Base-by-base conservation (phyloP, 768 basidiomycete genomes). In the Fistulinella prunicolor region DNA sequence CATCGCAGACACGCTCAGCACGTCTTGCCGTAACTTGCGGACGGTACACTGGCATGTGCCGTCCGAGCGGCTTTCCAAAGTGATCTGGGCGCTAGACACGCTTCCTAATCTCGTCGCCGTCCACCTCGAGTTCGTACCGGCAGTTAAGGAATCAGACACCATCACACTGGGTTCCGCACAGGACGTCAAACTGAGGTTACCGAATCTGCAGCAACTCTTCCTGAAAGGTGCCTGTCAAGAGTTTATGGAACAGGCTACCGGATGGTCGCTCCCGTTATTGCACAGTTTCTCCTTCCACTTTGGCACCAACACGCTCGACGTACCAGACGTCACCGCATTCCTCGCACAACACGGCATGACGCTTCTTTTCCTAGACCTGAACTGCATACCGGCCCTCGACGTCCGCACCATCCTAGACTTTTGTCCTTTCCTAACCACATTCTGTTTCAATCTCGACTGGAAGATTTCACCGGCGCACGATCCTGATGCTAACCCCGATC, bases 381-480 rank as follows among this genome's bases (percentile, higher is more conserved):
- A 83, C 58, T 77, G 77, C 55, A 75, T 80, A 37, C 78, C 78
- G 6, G 54, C 70, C 0, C 69, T 86, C 23, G 79, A 86, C 50
- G 70, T 88, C 13, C 68, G 80, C 5, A 69, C 69, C 20, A 76
- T 85, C 50, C 76, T 89, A 21, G 81, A 82, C 12, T 63, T 79
- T 7, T 89, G 86, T 54, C 86, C 85, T 0, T 61, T 70, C 40
- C 76, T 90, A 24, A 69, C 64, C 17, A 77, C 81, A 0, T 81
- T 90, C 61, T 74, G 77, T 20, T 89, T 90, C 70, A 89, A 88
- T 60, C 80, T 75, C 22, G 88, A 90, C 61, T 89, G 88, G 86
- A 76, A 77, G 12, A 64, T 84, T 14, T n/a, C 50, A 0, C 61
- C 64, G 12, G 42, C 13, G 4, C 50, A 23, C 6, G n/a, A 50